A percentile compares a stretch with the other conserved stretches of the same genome.
Evolutionary conservation across 192 early-diverging fungal species (phyloP).

Genomic region (Piromyces sp.): DNA sequence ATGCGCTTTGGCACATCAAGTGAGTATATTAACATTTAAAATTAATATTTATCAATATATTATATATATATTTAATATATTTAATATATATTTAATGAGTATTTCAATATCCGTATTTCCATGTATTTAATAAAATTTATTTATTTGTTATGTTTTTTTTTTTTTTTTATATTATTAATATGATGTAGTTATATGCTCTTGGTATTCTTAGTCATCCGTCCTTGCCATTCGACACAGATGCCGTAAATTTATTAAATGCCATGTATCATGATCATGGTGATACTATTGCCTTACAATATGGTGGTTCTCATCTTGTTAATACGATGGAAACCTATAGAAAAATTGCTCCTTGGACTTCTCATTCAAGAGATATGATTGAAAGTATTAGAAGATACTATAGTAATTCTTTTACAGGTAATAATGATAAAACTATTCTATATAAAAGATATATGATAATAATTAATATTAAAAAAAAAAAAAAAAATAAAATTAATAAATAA

Average conservation of each 20-base stretch:
- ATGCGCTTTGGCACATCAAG: conserved; percentile 74
- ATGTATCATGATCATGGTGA: conserved; percentile 98
- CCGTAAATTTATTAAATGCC: conserved; percentile 76
- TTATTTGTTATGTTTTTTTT: background rate
- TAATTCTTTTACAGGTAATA: conserved; percentile 72
- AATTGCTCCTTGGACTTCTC: conserved; percentile 82
- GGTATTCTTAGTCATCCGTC: conserved; percentile 60
- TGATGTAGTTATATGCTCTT: conserved; percentile 69
- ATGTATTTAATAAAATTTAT: no score
- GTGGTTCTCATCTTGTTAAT: conserved; percentile 93
- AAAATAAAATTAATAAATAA: no score
- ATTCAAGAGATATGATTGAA: conserved; percentile 92
- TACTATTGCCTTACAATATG: conserved; percentile 83
- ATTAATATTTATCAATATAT: no score
- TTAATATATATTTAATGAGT: no score
- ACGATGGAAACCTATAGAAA: conserved; percentile 95
- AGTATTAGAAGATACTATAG: conserved; percentile 77
- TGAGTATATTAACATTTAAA: no score
- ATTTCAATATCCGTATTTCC: no score
- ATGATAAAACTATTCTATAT: no score
- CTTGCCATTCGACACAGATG: conserved; percentile 84
- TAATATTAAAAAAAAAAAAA: no score
- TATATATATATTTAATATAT: no score
- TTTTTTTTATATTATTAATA: background rate
- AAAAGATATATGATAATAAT: no score